Evolutionary conservation across 306 rosid genomes (phyloP).

Genomic region (Pterocarpus macrocarpus): DNA sequence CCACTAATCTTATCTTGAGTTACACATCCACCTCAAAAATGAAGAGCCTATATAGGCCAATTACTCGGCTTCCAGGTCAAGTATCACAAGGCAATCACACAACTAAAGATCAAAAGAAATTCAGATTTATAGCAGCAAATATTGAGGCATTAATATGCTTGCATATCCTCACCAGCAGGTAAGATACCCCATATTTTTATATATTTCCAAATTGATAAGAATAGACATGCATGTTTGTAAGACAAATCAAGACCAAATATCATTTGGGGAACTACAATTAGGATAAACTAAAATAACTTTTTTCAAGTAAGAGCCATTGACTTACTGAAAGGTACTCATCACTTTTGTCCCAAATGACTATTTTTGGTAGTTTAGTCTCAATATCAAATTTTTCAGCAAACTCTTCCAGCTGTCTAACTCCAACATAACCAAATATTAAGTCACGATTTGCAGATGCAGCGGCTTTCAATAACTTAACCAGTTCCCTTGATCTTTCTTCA

Average conservation of each 20-base stretch:
- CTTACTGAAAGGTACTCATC: constrained; percentile 83
- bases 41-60: constrained; percentile 2
- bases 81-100: constrained; percentile 15
- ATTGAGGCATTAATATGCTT: constrained; percentile 25
- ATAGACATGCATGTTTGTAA: constrained; percentile 4
- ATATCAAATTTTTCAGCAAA: constrained; percentile 63
- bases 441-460: constrained; percentile 98
- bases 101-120: not conserved
- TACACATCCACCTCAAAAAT: not conserved
- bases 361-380: constrained; percentile 64
- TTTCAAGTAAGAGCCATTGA: constrained; percentile 22
- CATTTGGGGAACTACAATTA: constrained; percentile 30
- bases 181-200: constrained; percentile 16
- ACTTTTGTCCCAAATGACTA: constrained; percentile 87
- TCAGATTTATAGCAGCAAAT: not conserved
- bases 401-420: constrained; percentile 81
- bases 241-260: constrained; percentile 37
- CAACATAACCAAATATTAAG: constrained; percentile 87
- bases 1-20: not conserved
- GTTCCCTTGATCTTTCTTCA: constrained; percentile 70
- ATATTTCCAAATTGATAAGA: constrained; percentile 1
- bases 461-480: constrained; percentile 78
- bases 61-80: constrained; percentile 15
- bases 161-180: not conserved
- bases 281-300: constrained; percentile 13